phyloP scores from a whole-genome alignment of 2,329 filamentous ascomycete species.

The Acrodontium crateriforme region DNA sequence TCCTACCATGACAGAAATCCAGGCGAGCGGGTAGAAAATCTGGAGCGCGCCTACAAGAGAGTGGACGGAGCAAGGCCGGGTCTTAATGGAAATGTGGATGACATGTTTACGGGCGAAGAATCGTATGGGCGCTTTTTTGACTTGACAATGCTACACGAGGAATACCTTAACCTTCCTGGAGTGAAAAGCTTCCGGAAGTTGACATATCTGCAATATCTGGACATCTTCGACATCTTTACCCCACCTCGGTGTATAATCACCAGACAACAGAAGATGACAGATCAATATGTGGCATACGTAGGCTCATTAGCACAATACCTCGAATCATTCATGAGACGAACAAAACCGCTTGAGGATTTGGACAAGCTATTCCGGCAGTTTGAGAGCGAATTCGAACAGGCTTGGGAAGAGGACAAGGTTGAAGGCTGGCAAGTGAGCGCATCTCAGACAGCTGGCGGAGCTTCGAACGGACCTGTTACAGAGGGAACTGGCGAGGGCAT shows the following conservation, averaged over 20 bases:
- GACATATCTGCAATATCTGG: slow-evolving; percentile 84
- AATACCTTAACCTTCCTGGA: slow-evolving; percentile 77
- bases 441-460: slow-evolving; percentile 10
- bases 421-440: slow-evolving; percentile 56
- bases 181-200: slow-evolving; percentile 54
- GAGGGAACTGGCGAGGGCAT: slow-evolving; percentile 52
- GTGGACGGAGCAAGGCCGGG: slow-evolving; percentile 44
- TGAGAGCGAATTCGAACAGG: slow-evolving; percentile 68
- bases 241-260: slow-evolving; percentile 61
- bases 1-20: slow-evolving; percentile 83
- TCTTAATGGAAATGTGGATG: slow-evolving; percentile 52
- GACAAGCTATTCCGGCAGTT: slow-evolving; percentile 63
- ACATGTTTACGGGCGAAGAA: slow-evolving; percentile 92
- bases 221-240: slow-evolving; percentile 76
- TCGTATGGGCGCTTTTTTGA: slow-evolving; percentile 88
- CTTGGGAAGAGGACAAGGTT: slow-evolving; percentile 69
- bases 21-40: slow-evolving; percentile 87
- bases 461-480: slow-evolving; percentile 27
- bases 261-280: slow-evolving; percentile 72
- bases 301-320: slow-evolving; percentile 68
- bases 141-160: slow-evolving; percentile 68
- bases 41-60: slow-evolving; percentile 80
- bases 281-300: slow-evolving; percentile 84
- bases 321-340: slow-evolving; percentile 75
- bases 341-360: slow-evolving; percentile 71